Percentiles rank a stretch among this genome's conserved stretches.
Conservation (phyloP, 108 stramenopile genomes). For the Stephanodiscus triporus region DNA sequence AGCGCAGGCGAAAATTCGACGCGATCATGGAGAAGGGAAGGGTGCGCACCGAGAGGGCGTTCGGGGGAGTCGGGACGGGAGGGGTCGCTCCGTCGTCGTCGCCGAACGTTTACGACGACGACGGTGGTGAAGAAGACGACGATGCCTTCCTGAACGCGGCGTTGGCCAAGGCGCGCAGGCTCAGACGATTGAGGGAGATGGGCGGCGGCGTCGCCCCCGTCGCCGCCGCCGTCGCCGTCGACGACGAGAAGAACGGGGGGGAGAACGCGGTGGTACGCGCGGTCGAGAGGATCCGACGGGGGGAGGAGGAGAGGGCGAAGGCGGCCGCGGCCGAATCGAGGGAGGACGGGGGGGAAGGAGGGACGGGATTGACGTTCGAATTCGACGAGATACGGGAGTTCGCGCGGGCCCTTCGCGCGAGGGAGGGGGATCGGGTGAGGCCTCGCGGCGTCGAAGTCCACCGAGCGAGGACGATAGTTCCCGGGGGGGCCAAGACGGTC, state of each 20-base stretch:
- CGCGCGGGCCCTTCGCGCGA: constrained; percentile 75
- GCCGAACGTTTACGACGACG: too few species aligned
- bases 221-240: too few species aligned
- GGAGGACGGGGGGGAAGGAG: neutral
- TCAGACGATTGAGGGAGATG: constrained; percentile 75
- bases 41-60: constrained; percentile 63
- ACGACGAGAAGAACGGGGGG: constrained; percentile 26
- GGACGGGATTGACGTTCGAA: constrained; percentile 66
- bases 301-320: too few species aligned
- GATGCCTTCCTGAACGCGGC: constrained; percentile 90
- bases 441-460: constrained; percentile 20
- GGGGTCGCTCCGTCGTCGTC: too few species aligned
- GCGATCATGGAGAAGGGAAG: constrained; percentile 86
- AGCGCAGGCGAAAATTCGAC: constrained; percentile 65
- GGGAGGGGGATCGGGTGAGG: constrained; percentile 60
- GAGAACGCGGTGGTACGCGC: constrained; percentile 76
- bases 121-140: constrained; percentile 72
- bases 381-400: constrained; percentile 87
- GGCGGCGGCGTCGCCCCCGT: constrained; percentile 13
- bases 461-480: neutral
- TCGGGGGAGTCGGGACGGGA: constrained; percentile 50
- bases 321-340: neutral
- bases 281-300: constrained; percentile 45
- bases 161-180: constrained; percentile 83
- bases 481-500: constrained; percentile 10